Base-by-base conservation (phyloP, 1,284 basidiomycete species). In the Erythrobasidium hasegawianum region DNA sequence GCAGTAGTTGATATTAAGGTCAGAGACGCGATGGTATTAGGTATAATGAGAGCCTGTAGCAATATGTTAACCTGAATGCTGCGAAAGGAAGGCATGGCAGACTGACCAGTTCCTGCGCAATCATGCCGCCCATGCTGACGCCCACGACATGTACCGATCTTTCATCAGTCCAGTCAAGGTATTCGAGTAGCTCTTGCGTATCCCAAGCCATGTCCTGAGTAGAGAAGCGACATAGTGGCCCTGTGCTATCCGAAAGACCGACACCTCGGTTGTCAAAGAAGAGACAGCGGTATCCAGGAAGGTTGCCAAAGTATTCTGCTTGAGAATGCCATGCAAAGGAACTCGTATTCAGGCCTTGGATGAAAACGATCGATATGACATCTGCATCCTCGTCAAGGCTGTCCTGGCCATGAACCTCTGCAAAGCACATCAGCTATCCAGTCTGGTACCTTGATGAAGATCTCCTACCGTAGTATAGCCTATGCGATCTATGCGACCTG, bases 261-360 rank as follows among this genome's bases (percentile, higher is more conserved):
- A 75, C 89, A 0, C 90, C 91, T 40, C 90, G 82, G 74, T 95
- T 93, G 76, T 95, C 91, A 71, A 92, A 88, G 0, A 90, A 88
- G 1, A 94, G 80, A 8, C 84, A 79, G 0, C 85, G 84, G 68
- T 86, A 79, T 16, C 69, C 67, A 0, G 71, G 64, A 9, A 33
- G 33, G 11, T 33, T 33, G 33, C 33, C 67, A 20, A 79, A 76
- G 57, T 76, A 67, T 43, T 74, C 69, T 14, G 79, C 73, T 68
- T 80, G 79, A 33, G 73, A 65, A 38, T 77, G 71, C 78, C 78
- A 79, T n/a, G 29, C 22, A 43, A 56, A 57, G 22, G 43, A 60
- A n/a, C 56, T 53, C 13, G 38, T 58, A 27, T 64, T 61, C 38
- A 57, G 45, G 8, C 49, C n/a, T 29, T 13, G 71, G 47, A 69